A percentile compares a stretch with the other conserved stretches of the same genome.
Conservation (phyloP, 164 flowering plant species). For the Magnolia kwangsiensis region DNA sequence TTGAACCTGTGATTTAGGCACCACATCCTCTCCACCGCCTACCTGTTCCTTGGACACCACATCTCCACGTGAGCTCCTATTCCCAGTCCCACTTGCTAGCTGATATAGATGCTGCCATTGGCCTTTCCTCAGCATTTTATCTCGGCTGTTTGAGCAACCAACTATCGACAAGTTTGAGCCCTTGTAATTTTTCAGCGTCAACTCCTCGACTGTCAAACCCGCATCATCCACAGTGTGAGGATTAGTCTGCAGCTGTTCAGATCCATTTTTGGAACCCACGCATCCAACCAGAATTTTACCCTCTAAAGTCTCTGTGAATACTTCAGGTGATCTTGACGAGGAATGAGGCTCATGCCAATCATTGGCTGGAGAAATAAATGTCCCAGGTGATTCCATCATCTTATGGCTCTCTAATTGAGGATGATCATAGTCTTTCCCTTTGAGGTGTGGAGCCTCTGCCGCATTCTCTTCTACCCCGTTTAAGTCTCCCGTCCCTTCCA, state of each 20-base stretch:
- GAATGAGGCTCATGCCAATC: slow-evolving; percentile 28
- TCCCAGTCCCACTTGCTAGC: slow-evolving; percentile 45
- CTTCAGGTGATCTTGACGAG: slow-evolving; percentile 28
- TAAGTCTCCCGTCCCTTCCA: slow-evolving; percentile 18
- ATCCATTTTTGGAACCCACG: slow-evolving; percentile 19
- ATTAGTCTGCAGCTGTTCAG: slow-evolving; percentile 31
- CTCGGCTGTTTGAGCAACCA: slow-evolving; percentile 42
- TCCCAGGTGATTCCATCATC: slow-evolving; percentile 33
- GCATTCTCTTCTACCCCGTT: slow-evolving; percentile 1
- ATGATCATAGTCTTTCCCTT: slow-evolving; percentile 9
- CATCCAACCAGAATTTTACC: slow-evolving; percentile 31
- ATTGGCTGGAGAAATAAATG: slow-evolving; percentile 34
- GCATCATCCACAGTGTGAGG: slow-evolving; percentile 35
- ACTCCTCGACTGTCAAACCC: slow-evolving; percentile 60
- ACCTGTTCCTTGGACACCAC: slow-evolving; percentile 23
- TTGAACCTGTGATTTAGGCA: slow-evolving; percentile 32
- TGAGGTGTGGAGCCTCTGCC: slow-evolving; percentile 5
- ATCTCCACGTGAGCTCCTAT: slow-evolving; percentile 26
- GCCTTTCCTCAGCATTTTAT: slow-evolving; percentile 24
- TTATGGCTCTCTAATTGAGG: slow-evolving; percentile 16
- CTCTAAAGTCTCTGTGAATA: slow-evolving; percentile 33
- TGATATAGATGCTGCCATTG: slow-evolving; percentile 53
- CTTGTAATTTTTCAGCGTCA: slow-evolving; percentile 49
- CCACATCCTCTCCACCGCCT: slow-evolving; percentile 37
- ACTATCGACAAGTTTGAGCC: slow-evolving; percentile 36